phyloP scores from a whole-genome alignment of 176 grass and related monocot genomes.

The Carex parvula region DNA sequence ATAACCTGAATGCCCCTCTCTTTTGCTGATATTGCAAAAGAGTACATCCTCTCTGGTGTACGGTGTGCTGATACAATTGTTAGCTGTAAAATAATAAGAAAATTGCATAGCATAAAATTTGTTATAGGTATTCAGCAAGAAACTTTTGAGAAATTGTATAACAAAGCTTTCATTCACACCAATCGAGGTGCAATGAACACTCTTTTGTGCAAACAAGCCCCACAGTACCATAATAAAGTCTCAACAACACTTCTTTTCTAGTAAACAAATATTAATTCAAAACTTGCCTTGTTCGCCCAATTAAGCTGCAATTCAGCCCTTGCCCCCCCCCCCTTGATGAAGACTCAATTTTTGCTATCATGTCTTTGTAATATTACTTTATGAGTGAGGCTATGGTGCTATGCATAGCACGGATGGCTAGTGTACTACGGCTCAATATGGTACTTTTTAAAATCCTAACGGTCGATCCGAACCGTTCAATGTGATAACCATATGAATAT shows the following conservation, averaged over 20 bases:
- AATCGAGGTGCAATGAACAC: not conserved
- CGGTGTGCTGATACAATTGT: conserved; percentile 91
- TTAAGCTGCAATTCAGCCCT: not conserved
- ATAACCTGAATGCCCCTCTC: conserved; percentile 76
- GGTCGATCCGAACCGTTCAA: too few species aligned
- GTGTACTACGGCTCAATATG: too few species aligned
- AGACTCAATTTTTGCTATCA: not conserved
- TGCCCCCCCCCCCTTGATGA: not conserved
- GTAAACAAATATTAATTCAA: not conserved
- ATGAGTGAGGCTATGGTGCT: too few species aligned
- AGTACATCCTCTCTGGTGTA: conserved; percentile 75
- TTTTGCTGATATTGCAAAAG: conserved; percentile 62
- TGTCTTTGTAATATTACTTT: not conserved
- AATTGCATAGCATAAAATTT: not conserved
- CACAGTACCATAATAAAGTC: not conserved
- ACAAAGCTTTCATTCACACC: too few species aligned
- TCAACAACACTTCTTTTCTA: not conserved
- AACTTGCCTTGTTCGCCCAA: not conserved
- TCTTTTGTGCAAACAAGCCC: not conserved
- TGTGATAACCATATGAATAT: too few species aligned
- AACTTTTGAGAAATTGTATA: not conserved
- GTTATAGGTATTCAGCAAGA: not conserved
- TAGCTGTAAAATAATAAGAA: conserved; percentile 42
- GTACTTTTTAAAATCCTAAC: too few species aligned
- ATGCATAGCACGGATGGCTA: too few species aligned